Base-by-base conservation (phyloP, 495 filamentous ascomycete genomes). In the Bathelium albidoporum region DNA sequence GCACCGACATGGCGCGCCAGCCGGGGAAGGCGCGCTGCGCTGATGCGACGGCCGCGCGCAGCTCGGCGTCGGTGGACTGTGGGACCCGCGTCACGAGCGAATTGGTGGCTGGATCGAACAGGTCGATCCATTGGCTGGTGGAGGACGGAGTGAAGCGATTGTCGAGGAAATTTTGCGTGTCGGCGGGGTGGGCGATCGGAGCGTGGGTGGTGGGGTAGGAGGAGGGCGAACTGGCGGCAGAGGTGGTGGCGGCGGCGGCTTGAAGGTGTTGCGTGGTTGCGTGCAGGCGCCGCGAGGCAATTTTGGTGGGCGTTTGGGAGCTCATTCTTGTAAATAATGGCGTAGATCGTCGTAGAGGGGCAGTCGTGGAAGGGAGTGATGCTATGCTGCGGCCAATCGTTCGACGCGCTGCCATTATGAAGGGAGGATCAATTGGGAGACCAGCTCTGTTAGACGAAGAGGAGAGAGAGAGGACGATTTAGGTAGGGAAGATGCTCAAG, bases 1-100 rank as follows among this genome's bases (percentile, higher is more conserved):
- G 84, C 60, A 97, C 80, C 73, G 87, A 93, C 20, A 87, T 96
- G 44, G 85, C 81, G 67, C 82, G 85, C 94, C 94, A 99, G 62
- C 80, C 80, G 62, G 89, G 88, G 76, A 96, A 99, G 3, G 94
- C 94, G 78, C 87, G 89, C 79, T 91, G 74, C 34, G 94, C 95
- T 67, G 89, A 91, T 66, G 85, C 84, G 45, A 97, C 90, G 32
- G 91, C 93, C 36, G 91, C 91, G 68, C 83, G 79, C 60, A 99
- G 83, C 77, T 99, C 94, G 69, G 81, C 89, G 75, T 92, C 83
- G 9, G 94, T 97, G 71, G 87, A 93, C 75, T 97, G 92, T 26
- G 94, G 94, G 34, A 99, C 94, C n/a, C 95, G 88, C 11, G 94
- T 97, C 34, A 99, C 90, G 58, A 99, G 85, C 72, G 96, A 94